Evolutionary conservation across 2,329 filamentous ascomycete genomes (phyloP).

Genomic region (Cercospora sesami): DNA sequence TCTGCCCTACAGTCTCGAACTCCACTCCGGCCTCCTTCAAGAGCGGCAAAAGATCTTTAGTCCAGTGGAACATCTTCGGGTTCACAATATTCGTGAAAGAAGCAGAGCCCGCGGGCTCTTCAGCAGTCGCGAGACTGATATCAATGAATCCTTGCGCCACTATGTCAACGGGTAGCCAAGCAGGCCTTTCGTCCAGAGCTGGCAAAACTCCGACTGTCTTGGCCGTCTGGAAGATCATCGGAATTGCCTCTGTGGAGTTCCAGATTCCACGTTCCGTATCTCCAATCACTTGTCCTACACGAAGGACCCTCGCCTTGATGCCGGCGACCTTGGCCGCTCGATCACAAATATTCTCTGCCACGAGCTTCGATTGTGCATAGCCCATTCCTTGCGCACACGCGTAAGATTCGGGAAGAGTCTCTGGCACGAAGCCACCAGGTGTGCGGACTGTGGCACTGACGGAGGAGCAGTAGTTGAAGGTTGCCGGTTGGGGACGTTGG

Average conservation of each 20-base stretch:
- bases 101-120: conserved; percentile 17
- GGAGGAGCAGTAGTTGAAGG: conserved; percentile 43
- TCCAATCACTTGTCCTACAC: conserved; percentile 36
- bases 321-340: conserved; percentile 36
- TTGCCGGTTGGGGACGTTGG: conserved; percentile 27
- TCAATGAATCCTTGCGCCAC: conserved; percentile 35
- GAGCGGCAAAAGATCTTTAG: conserved; percentile 54
- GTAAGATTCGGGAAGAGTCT: conserved; percentile 34
- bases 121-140: neutral
- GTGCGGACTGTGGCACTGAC: conserved; percentile 35
- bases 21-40: conserved; percentile 49
- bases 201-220: conserved; percentile 43
- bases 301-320: conserved; percentile 28
- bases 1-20: conserved; percentile 47
- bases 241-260: conserved; percentile 48
- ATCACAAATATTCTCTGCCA: conserved; percentile 38
- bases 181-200: conserved; percentile 40
- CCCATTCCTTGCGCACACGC: conserved; percentile 35
- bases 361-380: conserved; percentile 44
- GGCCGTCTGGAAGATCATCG: conserved; percentile 46
- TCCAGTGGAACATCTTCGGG: conserved; percentile 53
- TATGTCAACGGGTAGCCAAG: conserved; percentile 51
- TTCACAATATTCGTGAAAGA: conserved; percentile 44
- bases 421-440: conserved; percentile 33
- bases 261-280: conserved; percentile 36